These are phyloP conservation scores for Tetradesmus lagerheimii DNA, from an alignment of 139 green algal species.

Conservation along the genomic window DNA sequence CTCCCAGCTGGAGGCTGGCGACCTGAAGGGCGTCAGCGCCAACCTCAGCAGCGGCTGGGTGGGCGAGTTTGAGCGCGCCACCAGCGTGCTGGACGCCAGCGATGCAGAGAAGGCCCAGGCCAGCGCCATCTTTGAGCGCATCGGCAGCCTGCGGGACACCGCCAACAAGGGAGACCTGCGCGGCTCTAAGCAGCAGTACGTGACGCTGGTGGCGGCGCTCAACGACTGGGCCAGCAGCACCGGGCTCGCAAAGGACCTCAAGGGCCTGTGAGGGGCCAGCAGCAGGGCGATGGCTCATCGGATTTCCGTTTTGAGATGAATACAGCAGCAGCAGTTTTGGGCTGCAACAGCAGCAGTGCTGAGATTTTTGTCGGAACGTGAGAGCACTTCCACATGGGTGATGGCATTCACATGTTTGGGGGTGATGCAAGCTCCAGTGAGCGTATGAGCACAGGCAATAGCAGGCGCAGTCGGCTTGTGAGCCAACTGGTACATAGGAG, in stretches of 20 bases:
- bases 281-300: background rate
- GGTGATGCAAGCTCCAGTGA: too few species aligned
- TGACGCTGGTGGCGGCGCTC: slow-evolving; percentile 60
- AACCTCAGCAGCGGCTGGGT: slow-evolving; percentile 66
- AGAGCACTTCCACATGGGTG: too few species aligned
- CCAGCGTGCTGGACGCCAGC: slow-evolving; percentile 15
- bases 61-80: slow-evolving; percentile 56
- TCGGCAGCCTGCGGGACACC: slow-evolving; percentile 50
- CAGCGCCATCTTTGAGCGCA: slow-evolving; percentile 40
- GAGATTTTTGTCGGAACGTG: too few species aligned
- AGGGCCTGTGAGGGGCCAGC: slow-evolving; percentile 41
- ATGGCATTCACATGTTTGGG: too few species aligned
- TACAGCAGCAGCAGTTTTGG: background rate
- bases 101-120: slow-evolving; percentile 34
- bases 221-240: slow-evolving; percentile 57
- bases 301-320: too few species aligned
- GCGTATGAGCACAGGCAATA: too few species aligned
- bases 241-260: slow-evolving; percentile 51
- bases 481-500: too few species aligned
- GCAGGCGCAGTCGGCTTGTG: too few species aligned
- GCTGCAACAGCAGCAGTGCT: background rate
- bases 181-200: slow-evolving; percentile 70
- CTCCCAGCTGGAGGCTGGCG: slow-evolving; percentile 63
- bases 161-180: slow-evolving; percentile 49
- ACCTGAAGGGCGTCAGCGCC: slow-evolving; percentile 56